Evolutionary conservation across 2,329 filamentous ascomycete species (phyloP), one percentile per base, ranked within the genome.

Genomic region (Penicillium decumbens): DNA sequence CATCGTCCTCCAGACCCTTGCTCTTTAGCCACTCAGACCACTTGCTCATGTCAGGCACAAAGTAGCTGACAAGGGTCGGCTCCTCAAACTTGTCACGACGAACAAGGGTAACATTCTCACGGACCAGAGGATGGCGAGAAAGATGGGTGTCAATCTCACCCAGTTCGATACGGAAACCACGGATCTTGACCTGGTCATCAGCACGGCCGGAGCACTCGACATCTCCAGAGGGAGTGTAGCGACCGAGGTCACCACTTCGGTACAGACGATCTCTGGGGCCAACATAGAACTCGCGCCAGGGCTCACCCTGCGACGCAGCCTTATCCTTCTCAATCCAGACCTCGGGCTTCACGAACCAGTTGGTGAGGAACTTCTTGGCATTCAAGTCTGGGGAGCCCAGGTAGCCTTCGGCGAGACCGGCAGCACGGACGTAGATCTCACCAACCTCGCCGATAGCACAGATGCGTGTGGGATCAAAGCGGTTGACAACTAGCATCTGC

Each of bases 101-200:
- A 3, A 97, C 82, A 2, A 97, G 74, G 0, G 92, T 97, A 58
- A 89, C 84, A 70, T 87, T 89, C 58, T 97, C 92, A 35, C 89
- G 80, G 23, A 97, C 81, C 23, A 95, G 72, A 0, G 81, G 83
- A 70, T 88, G 82, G 39, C 83, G 80, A 46, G 83, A 87, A 41
- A 96, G 74, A 67, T 95, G 85, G 37, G 79, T 87, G 69, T 97
- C 91, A 58, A 97, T 96, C 59, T 97, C 93, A 55, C 86, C 87
- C 40, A 97, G 83, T 72, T 98, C 93, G 59, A 98, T 95, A 53
- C 92, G 81, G 78, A 96, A 97, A 1, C 92, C 92, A 52, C 93
- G 86, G 57, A 97, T 92, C 77, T 97, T 98, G 74, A 96, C 88
- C 67, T 97, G 92, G 58, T 86, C 81, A 64, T 97, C 92, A 23